Evolutionary conservation across 768 basidiomycete species (phyloP), one percentile per base, ranked within the genome.

Genomic region (Kwoniella dejecticola): DNA sequence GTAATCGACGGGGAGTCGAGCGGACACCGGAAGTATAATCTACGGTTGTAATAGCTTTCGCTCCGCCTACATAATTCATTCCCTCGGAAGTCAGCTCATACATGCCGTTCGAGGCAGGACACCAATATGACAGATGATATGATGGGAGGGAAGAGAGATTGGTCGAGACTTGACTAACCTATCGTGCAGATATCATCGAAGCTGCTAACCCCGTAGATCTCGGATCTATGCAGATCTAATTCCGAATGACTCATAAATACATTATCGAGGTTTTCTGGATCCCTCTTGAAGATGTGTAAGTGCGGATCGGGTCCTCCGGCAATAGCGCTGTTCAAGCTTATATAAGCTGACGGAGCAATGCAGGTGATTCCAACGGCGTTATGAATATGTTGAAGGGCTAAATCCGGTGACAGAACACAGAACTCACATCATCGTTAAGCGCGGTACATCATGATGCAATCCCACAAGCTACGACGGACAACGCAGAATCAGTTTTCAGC

Each of bases 401-500:
- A n/a, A 21, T 38, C 23, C 11, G 57, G 29, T 36, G 33, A 15
- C n/a, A n/a, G n/a, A n/a, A n/a, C n/a, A 36, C 7, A 36, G 7
- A 7, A 69, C 70, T 49, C 55, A 71, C 73, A 72, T 58, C 11
- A 58, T 67, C 17, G 62, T 57, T 61, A 70, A 60, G n/a, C 70
- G 45, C 2, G 70, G 47, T 12, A 70, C 36, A 56, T 71, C 70
- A 31, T 27, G 38, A 33, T 71, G 70, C 24, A 75, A n/a, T 7
- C 63, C 73, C 12, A 69, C 40, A n/a, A 71, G 36, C 70, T 71
- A 44, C n/a, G n/a, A n/a, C n/a, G n/a, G n/a, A n/a, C n/a, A n/a
- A n/a, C n/a, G n/a, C n/a, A n/a, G n/a, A n/a, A n/a, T n/a, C n/a
- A n/a, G n/a, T n/a, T n/a, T n/a, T n/a, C n/a, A n/a, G n/a, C n/a